phyloP scores from a whole-genome alignment of 106 monocot genomes.

The Dendrobium nobile region DNA sequence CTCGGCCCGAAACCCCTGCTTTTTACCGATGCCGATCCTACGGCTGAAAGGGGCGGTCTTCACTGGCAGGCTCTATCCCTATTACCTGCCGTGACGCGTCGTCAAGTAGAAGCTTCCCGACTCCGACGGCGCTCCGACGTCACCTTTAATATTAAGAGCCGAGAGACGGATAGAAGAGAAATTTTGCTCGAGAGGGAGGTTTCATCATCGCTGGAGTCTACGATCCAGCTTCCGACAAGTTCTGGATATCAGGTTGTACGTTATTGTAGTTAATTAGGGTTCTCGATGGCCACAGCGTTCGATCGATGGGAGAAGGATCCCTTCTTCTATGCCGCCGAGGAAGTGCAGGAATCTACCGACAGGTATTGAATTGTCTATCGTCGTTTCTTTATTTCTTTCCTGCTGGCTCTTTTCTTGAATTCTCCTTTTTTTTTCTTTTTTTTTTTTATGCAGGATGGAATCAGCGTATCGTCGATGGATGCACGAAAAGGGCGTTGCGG shows the following conservation, averaged over 20 bases:
- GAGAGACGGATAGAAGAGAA: not conserved
- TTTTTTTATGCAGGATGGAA: constrained; percentile 43
- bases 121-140: not conserved
- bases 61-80: not conserved
- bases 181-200: not conserved
- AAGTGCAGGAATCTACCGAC: constrained; percentile 70
- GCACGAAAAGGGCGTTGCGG: constrained; percentile 22
- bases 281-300: constrained; percentile 48
- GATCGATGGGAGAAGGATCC: constrained; percentile 76
- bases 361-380: constrained; percentile 22
- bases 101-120: not conserved
- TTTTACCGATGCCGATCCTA: not conserved
- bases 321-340: constrained; percentile 72
- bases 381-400: not conserved
- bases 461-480: constrained; percentile 50
- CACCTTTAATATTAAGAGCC: not conserved
- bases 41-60: not conserved
- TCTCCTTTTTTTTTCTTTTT: not conserved
- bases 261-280: not conserved
- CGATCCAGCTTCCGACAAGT: not conserved
- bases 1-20: not conserved
- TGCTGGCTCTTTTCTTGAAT: not conserved
- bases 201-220: not conserved
- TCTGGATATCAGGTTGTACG: not conserved
- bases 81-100: not conserved